Percentiles rank a stretch among this genome's conserved stretches.
Evolutionary conservation across 2,329 filamentous ascomycete genomes (phyloP).

Genomic region (Zymoseptoria crescenta): DNA sequence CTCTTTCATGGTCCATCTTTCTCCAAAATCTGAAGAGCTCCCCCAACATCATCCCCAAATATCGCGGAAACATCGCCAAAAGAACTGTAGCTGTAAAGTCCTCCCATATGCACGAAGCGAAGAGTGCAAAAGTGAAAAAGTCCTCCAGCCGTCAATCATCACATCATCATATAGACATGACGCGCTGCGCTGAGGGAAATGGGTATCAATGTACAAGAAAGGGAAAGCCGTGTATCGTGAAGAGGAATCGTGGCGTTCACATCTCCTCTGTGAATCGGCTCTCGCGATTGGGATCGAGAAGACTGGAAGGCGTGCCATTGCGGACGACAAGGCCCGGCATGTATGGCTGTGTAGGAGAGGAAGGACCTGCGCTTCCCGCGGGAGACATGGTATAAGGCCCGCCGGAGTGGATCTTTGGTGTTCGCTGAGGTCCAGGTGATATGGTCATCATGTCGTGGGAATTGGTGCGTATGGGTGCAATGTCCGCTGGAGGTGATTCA

Average conservation of each 20-base stretch:
- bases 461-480: conserved; percentile 6
- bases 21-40: neutral
- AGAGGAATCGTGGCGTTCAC: conserved; percentile 12
- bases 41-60: neutral
- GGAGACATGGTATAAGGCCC: conserved; percentile 24
- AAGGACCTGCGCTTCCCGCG: conserved; percentile 8
- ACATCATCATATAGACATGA: conserved; percentile 3
- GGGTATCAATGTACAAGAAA: neutral
- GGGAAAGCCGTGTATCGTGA: neutral
- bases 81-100: neutral
- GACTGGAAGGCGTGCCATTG: neutral
- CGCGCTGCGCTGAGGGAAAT: neutral
- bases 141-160: conserved; percentile 2
- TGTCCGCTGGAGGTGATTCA: conserved; percentile 8
- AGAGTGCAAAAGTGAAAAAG: neutral
- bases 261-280: conserved; percentile 23
- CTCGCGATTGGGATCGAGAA: conserved; percentile 12
- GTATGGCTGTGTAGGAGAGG: conserved; percentile 10
- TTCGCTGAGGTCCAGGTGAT: conserved; percentile 28
- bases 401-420: conserved; percentile 25
- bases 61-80: neutral
- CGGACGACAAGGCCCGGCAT: neutral
- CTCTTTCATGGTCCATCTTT: neutral
- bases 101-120: neutral
- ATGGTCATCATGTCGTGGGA: conserved; percentile 21